Evolutionary conservation across 1,284 basidiomycete species (phyloP), one percentile per base, ranked within the genome.

Genomic region (Rhodotorula sp.): DNA sequence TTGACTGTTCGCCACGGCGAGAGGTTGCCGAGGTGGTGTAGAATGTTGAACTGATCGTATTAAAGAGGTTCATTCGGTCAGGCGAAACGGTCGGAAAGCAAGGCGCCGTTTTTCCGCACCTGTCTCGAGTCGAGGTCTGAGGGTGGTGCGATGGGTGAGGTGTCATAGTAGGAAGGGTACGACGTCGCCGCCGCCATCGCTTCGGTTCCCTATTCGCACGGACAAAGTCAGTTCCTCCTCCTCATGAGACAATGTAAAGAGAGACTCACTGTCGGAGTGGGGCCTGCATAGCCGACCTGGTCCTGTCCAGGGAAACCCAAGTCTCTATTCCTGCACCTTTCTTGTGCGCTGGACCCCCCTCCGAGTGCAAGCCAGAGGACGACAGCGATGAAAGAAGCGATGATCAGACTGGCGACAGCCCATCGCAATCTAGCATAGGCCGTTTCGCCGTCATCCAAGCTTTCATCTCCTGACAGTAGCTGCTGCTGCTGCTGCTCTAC

Each of bases 1-100:
- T 83, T 83, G 58, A 91, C 87, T 68, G 88, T 90, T 80, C 89
- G 91, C 89, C 90, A 92, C 14, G 92, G 92, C 0, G 89, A 88
- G 54, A 93, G 81, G 78, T 92, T 92, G 0, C 92, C 92, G 90
- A 91, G 92, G 60, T 86, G 85, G 77, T 85, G 86, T 81, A 91
- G 87, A 52, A 93, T 78, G 79, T 89, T 86, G 76, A 86, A 85
- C 23, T 73, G 52, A 23, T 23, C 2, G 34, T 15, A 19, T 3
- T 2, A 2, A 7, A 5, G 10, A 6, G 19, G 10, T 5, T 7
- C 47, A 14, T 49, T 34, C 52, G 50, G 16, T 19, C 15, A 2
- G 23, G 38, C 0, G 7, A 19, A 5, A 2, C 6, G 28, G 8
- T 5, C 8, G 4, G 23, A 5, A 18, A 7, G 23, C n/a, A n/a